Conservation (phyloP, 441 rosid species). For the Erodium trifolium region DNA sequence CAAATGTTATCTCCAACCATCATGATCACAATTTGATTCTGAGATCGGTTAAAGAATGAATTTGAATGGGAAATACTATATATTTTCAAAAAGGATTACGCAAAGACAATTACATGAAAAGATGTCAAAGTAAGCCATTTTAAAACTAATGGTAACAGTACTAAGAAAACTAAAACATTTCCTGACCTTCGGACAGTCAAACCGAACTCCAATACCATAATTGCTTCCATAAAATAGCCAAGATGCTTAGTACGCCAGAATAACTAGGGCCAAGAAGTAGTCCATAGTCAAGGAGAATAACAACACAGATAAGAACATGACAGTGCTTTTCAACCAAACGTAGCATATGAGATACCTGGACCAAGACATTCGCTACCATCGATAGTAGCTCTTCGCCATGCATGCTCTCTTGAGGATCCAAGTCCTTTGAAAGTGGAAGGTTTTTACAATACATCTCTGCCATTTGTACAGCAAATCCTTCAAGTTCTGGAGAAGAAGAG, state of each 20-base stretch:
- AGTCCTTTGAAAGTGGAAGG: slow-evolving; percentile 80
- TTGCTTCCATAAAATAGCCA: slow-evolving; percentile 81
- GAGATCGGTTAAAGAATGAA: background rate
- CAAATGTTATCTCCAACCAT: slow-evolving; percentile 19
- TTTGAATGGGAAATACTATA: background rate
- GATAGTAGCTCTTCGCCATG: slow-evolving; percentile 91
- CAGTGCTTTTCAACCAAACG: background rate
- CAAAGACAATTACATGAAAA: slow-evolving; percentile 3
- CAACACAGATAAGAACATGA: background rate
- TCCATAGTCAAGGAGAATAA: slow-evolving; percentile 9
- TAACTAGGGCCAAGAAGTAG: slow-evolving; percentile 40
- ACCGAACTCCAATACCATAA: slow-evolving; percentile 91
- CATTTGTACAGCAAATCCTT: slow-evolving; percentile 52
- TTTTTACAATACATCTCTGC: slow-evolving; percentile 60
- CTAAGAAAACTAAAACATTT: slow-evolving; percentile 16
- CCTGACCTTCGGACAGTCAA: slow-evolving; percentile 69
- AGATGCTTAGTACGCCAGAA: slow-evolving; percentile 67
- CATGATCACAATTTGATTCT: slow-evolving; percentile 8
- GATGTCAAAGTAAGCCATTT: slow-evolving; percentile 7
- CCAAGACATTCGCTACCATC: slow-evolving; percentile 60
- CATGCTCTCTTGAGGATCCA: slow-evolving; percentile 92
- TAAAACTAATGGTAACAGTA: slow-evolving; percentile 13
- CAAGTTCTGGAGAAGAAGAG: slow-evolving; percentile 48
- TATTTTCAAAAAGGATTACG: background rate
- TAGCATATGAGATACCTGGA: slow-evolving; percentile 53